Evolutionary conservation across 2,329 filamentous ascomycete genomes (phyloP).

Genomic region (Sclerotinia glacialis): DNA sequence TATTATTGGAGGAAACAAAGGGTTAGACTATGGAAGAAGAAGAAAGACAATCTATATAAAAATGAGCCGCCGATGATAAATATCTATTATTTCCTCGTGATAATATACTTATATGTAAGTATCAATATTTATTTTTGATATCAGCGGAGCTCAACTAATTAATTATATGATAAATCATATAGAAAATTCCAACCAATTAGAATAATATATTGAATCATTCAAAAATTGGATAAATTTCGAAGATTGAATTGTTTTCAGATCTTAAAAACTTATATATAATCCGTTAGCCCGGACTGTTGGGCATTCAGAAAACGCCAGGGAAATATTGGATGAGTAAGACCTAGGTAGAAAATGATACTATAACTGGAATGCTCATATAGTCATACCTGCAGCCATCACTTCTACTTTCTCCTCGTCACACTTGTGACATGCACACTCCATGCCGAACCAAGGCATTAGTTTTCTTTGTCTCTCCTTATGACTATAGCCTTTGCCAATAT

Average conservation of each 20-base stretch:
- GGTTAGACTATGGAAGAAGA: too few species aligned
- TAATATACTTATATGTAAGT: background rate
- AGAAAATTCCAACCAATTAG: background rate
- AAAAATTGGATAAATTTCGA: background rate
- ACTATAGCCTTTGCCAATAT: slow-evolving; percentile 28
- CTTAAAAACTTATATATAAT: too few species aligned
- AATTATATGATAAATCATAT: background rate
- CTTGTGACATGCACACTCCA: slow-evolving; percentile 20
- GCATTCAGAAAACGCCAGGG: too few species aligned
- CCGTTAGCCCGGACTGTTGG: too few species aligned
- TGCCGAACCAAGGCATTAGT: slow-evolving; percentile 26
- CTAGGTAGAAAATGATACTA: background rate
- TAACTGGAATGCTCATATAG: background rate
- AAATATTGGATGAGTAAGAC: background rate
- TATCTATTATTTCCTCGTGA: background rate
- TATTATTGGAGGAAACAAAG: background rate
- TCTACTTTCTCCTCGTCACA: slow-evolving; percentile 14
- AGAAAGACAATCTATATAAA: background rate
- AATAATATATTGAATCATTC: background rate
- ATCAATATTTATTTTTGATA: background rate
- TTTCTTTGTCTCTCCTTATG: slow-evolving; percentile 20
- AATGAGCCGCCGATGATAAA: background rate
- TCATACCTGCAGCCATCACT: background rate
- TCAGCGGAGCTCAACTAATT: background rate
- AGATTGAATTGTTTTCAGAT: background rate